Evolutionary conservation across 495 filamentous ascomycete species (phyloP).

Genomic region (Penicillium malachiteum): DNA sequence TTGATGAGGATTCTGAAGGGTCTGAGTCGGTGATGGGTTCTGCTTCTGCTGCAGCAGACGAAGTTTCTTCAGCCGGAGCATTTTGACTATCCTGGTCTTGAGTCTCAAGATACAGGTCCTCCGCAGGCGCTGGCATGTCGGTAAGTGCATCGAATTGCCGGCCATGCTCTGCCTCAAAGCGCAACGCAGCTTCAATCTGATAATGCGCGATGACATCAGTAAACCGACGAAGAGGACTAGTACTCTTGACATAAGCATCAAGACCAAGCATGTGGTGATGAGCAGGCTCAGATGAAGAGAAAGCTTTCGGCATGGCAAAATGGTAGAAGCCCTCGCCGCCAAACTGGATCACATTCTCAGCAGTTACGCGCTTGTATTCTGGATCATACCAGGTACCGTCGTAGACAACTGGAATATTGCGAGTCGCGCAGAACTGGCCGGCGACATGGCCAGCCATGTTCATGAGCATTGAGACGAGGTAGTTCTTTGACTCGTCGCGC

Average conservation of each 20-base stretch:
- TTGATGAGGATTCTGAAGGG: neutral
- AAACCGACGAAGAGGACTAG: conserved; percentile 83
- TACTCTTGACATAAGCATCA: conserved; percentile 73
- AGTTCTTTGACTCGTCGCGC: conserved; percentile 33
- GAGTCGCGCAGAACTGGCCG: conserved; percentile 69
- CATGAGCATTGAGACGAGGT: conserved; percentile 68
- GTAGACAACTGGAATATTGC: conserved; percentile 77
- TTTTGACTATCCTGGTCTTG: neutral
- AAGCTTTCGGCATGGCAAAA: conserved; percentile 45
- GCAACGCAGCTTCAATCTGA: conserved; percentile 82
- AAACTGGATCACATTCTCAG: conserved; percentile 32
- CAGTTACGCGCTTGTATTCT: conserved; percentile 44
- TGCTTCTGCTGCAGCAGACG: conserved; percentile 2
- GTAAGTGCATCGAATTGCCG: conserved; percentile 44
- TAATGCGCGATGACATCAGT: conserved; percentile 83
- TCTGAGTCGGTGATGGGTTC: conserved; percentile 10
- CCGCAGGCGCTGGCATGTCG: conserved; percentile 13
- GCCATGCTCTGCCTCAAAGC: conserved; percentile 61
- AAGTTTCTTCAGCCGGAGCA: neutral
- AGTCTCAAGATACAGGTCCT: neutral
- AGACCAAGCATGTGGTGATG: conserved; percentile 62
- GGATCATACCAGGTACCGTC: conserved; percentile 65
- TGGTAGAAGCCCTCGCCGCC: conserved; percentile 33
- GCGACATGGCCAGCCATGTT: conserved; percentile 70
- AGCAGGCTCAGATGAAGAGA: conserved; percentile 49